Evolutionary conservation across 2,329 filamentous ascomycete genomes (phyloP).

Genomic region (Cercospora beticola): DNA sequence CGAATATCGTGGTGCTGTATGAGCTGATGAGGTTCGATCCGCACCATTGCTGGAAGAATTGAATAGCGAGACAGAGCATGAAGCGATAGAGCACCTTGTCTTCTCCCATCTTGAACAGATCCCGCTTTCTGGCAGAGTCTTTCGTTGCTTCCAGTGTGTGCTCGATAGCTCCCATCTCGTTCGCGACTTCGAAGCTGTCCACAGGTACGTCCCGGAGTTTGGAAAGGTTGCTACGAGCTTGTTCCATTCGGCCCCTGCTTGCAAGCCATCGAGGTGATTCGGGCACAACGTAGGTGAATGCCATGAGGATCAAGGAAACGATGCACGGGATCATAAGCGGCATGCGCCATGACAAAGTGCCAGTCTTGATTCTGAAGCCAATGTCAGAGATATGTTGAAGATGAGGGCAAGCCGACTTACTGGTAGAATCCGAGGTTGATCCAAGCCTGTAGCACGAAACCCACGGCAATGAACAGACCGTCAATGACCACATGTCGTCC

Average conservation of each 20-base stretch:
- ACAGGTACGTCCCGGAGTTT: slow-evolving; percentile 42
- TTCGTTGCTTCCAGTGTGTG: slow-evolving; percentile 49
- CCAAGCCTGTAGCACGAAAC: slow-evolving; percentile 50
- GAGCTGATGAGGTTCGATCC: slow-evolving; percentile 42
- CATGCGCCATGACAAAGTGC: slow-evolving; percentile 47
- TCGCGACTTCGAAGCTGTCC: slow-evolving; percentile 42
- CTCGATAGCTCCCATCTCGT: slow-evolving; percentile 52
- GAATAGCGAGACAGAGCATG: slow-evolving; percentile 50
- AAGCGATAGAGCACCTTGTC: slow-evolving; percentile 54
- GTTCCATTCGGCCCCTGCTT: slow-evolving; percentile 32
- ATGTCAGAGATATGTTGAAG: not conserved
- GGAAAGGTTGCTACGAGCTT: slow-evolving; percentile 37
- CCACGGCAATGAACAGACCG: slow-evolving; percentile 49
- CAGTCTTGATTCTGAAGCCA: slow-evolving; percentile 32
- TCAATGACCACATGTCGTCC: slow-evolving; percentile 46
- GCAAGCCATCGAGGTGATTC: slow-evolving; percentile 45
- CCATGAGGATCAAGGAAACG: slow-evolving; percentile 37
- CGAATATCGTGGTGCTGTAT: slow-evolving; percentile 35
- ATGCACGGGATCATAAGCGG: slow-evolving; percentile 52
- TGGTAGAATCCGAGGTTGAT: slow-evolving; percentile 49
- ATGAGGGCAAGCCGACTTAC: not conserved
- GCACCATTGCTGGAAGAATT: slow-evolving; percentile 54
- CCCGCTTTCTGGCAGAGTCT: slow-evolving; percentile 39
- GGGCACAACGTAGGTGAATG: slow-evolving; percentile 38
- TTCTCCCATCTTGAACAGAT: slow-evolving; percentile 52